Evolutionary conservation across 1,139 yeast species (phyloP), one percentile per base, ranked within the genome.

Genomic region (Diutina siamensis): DNA sequence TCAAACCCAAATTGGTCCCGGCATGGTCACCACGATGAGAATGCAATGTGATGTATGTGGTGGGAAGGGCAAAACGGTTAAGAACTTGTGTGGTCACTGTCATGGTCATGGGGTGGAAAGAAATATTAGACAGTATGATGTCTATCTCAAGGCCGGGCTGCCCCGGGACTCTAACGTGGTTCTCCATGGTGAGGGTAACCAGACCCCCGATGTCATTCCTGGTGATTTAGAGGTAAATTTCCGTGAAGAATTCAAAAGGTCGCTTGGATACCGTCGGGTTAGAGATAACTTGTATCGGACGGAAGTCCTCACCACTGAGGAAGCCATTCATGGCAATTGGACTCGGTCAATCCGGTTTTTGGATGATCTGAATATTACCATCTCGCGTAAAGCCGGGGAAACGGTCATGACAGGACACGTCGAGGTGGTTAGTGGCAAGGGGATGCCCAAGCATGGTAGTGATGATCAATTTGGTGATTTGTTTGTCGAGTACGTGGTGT

Each of bases 241-340:
- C 41, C 59, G 60, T 44, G 94, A 84, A 61, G 75, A 71, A 48
- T 60, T 69, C 17, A 54, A 54, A 12, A 67, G 68, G 31, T 82
- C 83, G 58, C 64, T 87, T 76, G 98, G 98, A 2, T 92, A 83
- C 66, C 74, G 96, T 60, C 75, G 98, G 54, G 73, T 87, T 49
- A 84, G 84, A 25, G 60, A 71, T 52, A 70, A 84, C 57, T 65
- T 92, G 52, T 89, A 83, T 66, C 69, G 98, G 51, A 84, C 88
- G 1, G 97, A 92, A 59, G 80, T 77, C 1, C 60, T 92, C 44
- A 76, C 83, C 2, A 68, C 81, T 46, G 69, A 72, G 48, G 97
- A 92, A 60, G 85, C 97, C 0, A 47, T 77, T 7, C 45, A 58
- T 4, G 98, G 98, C 17, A 87, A 80, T 13, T 92, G 98, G 97